Evolutionary conservation across 495 filamentous ascomycete species (phyloP).

Genomic region (Xylaria bambusicola): DNA sequence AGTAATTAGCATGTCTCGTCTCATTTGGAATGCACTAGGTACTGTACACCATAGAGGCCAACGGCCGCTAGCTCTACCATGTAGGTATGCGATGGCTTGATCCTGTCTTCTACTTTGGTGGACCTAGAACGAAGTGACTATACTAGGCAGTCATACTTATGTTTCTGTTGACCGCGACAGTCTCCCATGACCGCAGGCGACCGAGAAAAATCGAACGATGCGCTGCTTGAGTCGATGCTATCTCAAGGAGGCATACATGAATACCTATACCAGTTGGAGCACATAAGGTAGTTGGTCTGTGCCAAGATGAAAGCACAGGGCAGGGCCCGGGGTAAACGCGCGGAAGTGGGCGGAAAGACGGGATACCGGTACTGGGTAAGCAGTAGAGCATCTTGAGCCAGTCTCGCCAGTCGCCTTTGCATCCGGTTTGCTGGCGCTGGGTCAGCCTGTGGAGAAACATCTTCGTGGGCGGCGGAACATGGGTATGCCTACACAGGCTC

Average conservation of each 20-base stretch:
- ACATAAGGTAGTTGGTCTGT: neutral
- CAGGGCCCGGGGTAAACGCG: constrained; percentile 9
- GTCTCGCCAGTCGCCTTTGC: neutral
- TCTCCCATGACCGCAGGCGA: constrained; percentile 2
- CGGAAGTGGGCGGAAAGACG: constrained; percentile 11
- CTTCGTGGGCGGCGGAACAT: too few species aligned
- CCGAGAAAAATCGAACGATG: constrained; percentile 7
- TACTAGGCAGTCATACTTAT: neutral
- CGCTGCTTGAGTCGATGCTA: neutral
- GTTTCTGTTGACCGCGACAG: too few species aligned
- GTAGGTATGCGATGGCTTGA: neutral
- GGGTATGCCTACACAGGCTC: too few species aligned
- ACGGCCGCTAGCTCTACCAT: neutral
- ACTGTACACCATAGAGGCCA: neutral
- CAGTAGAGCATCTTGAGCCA: neutral
- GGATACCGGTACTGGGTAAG: neutral
- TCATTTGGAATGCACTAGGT: too few species aligned
- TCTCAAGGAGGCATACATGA: neutral
- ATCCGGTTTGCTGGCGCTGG: constrained; percentile 11
- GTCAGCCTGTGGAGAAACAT: neutral
- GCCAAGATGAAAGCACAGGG: neutral
- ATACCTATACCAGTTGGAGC: too few species aligned
- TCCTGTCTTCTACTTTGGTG: neutral
- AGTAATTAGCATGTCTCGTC: neutral
- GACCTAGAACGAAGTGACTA: neutral